Conservation (phyloP, 1,139 yeast species). For the Saccharomyces hybrid region DNA sequence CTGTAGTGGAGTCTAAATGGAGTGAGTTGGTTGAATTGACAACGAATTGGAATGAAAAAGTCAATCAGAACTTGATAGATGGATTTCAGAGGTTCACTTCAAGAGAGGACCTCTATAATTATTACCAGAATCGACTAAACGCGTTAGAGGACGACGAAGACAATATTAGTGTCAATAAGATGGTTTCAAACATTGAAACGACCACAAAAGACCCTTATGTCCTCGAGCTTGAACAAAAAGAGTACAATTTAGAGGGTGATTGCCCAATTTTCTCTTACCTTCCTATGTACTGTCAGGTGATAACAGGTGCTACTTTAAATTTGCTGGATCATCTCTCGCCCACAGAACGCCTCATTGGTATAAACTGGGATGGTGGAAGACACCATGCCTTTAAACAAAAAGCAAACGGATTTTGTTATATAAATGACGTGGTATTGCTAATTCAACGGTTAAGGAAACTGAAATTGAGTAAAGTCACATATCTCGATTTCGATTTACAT, state of each 20-base stretch:
- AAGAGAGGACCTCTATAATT: background rate
- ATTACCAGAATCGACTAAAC: background rate
- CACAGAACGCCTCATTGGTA: constrained; percentile 34
- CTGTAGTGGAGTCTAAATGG: constrained; percentile 11
- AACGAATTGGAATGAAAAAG: constrained; percentile 7
- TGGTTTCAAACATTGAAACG: background rate
- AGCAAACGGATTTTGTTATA: constrained; percentile 70
- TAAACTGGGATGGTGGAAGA: constrained; percentile 78
- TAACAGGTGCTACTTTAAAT: constrained; percentile 54
- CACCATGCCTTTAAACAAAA: constrained; percentile 54
- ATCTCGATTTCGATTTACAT: constrained; percentile 67
- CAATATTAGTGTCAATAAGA: background rate
- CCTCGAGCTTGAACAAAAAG: background rate
- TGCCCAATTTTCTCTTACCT: constrained; percentile 57
- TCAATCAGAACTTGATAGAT: background rate
- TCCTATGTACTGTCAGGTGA: constrained; percentile 41
- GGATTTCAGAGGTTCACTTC: background rate
- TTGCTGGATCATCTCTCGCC: constrained; percentile 37
- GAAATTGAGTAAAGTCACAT: constrained; percentile 44
- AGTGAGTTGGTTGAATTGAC: constrained; percentile 11
- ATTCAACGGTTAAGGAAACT: constrained; percentile 42
- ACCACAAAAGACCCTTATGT: background rate
- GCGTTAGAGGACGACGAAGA: background rate
- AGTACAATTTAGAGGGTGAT: constrained; percentile 48
- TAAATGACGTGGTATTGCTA: constrained; percentile 58